Evolutionary conservation across 495 filamentous ascomycete genomes (phyloP).

Genomic region (Penicillium lividum): DNA sequence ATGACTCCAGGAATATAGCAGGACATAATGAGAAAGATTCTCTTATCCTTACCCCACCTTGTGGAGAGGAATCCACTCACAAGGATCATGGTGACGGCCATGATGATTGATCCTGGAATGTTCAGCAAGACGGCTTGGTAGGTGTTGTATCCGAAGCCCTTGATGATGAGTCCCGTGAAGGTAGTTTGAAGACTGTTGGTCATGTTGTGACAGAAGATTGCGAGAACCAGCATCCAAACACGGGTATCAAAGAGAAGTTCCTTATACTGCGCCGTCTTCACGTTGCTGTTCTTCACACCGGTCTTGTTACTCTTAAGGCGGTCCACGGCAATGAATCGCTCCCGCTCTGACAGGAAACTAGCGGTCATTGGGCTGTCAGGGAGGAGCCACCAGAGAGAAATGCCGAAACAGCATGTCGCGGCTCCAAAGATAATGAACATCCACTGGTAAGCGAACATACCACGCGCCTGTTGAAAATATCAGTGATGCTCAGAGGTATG

Average conservation of each 20-base stretch:
- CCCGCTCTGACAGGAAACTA: slow-evolving; percentile 33
- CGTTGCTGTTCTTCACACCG: slow-evolving; percentile 43
- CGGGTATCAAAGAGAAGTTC: slow-evolving; percentile 30
- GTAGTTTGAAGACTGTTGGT: slow-evolving; percentile 60
- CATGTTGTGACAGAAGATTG: slow-evolving; percentile 39
- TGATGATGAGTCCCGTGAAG: slow-evolving; percentile 51
- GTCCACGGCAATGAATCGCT: slow-evolving; percentile 43
- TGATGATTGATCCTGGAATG: slow-evolving; percentile 57
- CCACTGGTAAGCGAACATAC: slow-evolving; percentile 4
- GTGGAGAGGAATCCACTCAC: slow-evolving; percentile 44
- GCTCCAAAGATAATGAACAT: slow-evolving; percentile 8
- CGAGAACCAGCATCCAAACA: slow-evolving; percentile 30
- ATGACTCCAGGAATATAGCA: slow-evolving; percentile 26
- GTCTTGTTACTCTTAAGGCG: slow-evolving; percentile 52
- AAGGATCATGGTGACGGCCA: slow-evolving; percentile 53
- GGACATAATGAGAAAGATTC: slow-evolving; percentile 41
- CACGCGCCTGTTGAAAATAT: background rate
- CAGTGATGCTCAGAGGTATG: background rate
- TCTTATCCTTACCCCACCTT: slow-evolving; percentile 46
- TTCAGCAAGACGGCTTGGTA: slow-evolving; percentile 59
- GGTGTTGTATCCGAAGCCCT: slow-evolving; percentile 42
- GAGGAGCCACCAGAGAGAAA: slow-evolving; percentile 25
- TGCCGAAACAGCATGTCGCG: background rate
- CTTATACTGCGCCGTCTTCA: slow-evolving; percentile 36
- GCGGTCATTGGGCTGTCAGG: slow-evolving; percentile 45